Percentiles rank a stretch among this genome's conserved stretches.
Conservation (phyloP, 345 rosid species). For the Eucalyptus erythrocorys region DNA sequence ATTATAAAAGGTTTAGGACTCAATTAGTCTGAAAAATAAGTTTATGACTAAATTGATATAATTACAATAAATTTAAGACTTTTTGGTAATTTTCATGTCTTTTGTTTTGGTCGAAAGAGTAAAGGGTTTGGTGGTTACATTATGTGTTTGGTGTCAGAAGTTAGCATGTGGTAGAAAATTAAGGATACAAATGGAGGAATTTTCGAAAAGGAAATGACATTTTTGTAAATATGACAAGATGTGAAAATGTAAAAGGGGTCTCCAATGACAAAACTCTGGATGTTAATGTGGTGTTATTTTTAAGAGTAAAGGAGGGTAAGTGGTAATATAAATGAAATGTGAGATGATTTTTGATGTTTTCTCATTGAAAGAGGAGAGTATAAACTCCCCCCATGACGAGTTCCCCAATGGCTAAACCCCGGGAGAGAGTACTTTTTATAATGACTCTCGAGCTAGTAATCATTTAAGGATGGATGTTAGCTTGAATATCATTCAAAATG, state of each 20-base stretch:
- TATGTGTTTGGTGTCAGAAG: background rate
- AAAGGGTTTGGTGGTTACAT: background rate
- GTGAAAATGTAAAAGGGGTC: background rate
- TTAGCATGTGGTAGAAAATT: background rate
- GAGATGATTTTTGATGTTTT: background rate
- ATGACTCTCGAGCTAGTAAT: too few relatives aligned
- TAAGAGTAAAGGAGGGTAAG: too few relatives aligned
- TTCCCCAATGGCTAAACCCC: background rate
- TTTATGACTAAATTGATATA: too few relatives aligned
- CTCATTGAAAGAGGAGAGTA: background rate
- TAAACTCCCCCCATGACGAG: background rate
- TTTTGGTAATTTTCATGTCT: too few relatives aligned
- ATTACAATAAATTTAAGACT: too few relatives aligned
- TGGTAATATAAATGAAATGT: background rate
- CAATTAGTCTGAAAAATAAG: fast-evolving
- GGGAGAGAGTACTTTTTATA: background rate
- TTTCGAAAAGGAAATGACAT: too few relatives aligned
- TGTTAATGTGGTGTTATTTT: background rate
- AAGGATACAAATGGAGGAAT: background rate
- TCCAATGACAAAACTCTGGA: background rate
- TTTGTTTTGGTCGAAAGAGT: too few relatives aligned
- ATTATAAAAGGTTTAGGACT: too few relatives aligned
- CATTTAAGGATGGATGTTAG: background rate
- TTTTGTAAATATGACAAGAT: background rate
- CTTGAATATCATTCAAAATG: background rate